Conservation (phyloP, 495 filamentous ascomycete species). For the Trichoderma erinaceum region DNA sequence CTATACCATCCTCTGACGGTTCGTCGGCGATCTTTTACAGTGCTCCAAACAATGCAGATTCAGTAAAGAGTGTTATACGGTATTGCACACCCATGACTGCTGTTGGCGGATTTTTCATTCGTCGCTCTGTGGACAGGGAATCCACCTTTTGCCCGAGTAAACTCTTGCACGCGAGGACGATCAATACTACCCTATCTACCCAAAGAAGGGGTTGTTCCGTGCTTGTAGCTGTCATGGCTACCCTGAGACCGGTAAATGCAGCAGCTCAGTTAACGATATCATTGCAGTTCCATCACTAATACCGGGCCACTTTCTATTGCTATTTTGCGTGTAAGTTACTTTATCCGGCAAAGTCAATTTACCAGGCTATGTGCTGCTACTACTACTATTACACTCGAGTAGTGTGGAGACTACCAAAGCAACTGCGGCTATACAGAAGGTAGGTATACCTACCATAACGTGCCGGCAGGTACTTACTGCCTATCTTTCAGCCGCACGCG, state of each 20-base stretch:
- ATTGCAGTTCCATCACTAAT: not conserved
- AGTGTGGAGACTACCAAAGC: not conserved
- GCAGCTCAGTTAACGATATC: not conserved
- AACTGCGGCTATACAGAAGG: not conserved
- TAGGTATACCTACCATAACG: not conserved
- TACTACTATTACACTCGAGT: too few relatives aligned
- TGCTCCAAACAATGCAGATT: not conserved
- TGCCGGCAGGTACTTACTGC: too few relatives aligned
- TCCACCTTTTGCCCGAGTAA: not conserved
- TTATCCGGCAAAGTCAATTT: not conserved
- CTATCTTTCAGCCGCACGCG: constrained; percentile 8
- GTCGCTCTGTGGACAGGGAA: not conserved
- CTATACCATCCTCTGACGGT: not conserved
- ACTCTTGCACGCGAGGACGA: not conserved
- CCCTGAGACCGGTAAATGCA: not conserved
- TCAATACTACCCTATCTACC: not conserved
- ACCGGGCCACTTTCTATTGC: not conserved
- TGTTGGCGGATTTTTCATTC: not conserved
- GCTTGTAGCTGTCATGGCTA: not conserved
- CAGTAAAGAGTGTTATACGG: not conserved
- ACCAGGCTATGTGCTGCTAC: not conserved
- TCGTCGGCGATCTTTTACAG: constrained; percentile 3
- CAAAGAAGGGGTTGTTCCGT: not conserved
- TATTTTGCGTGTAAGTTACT: not conserved
- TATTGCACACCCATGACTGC: not conserved